A percentile compares a stretch with the other conserved stretches of the same genome.
phyloP scores from a whole-genome alignment of 352 stramenopile genomes.

The Pythium vanterpoolii region DNA sequence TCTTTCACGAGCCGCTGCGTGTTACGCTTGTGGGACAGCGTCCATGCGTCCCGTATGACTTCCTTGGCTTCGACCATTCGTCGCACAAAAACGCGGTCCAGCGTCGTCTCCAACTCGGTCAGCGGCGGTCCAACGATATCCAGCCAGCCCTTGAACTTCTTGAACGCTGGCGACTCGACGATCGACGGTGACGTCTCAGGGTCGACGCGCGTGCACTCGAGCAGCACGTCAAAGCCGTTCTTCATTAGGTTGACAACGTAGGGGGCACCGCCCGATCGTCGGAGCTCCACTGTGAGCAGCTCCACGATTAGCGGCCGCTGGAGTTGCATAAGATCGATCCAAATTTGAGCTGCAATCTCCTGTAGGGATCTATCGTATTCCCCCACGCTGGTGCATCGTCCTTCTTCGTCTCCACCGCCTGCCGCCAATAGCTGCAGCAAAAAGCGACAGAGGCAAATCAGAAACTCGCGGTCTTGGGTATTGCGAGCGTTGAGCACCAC shows the following conservation, averaged over 20 bases:
- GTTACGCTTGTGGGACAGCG: slow-evolving; percentile 37
- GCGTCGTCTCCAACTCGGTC: slow-evolving; percentile 56
- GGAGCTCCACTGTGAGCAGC: slow-evolving; percentile 64
- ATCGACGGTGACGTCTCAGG: neutral
- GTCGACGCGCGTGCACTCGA: slow-evolving; percentile 27
- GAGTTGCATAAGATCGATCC: slow-evolving; percentile 69
- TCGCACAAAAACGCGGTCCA: slow-evolving; percentile 63
- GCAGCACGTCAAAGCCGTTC: slow-evolving; percentile 64
- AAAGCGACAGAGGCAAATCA: slow-evolving; percentile 60
- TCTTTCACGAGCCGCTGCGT: slow-evolving; percentile 35
- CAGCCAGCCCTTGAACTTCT: slow-evolving; percentile 62
- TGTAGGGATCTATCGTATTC: slow-evolving; percentile 33
- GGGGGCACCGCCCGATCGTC: slow-evolving; percentile 35
- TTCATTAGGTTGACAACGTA: slow-evolving; percentile 82
- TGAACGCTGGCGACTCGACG: slow-evolving; percentile 27
- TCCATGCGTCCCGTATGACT: slow-evolving; percentile 50
- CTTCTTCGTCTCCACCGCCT: neutral
- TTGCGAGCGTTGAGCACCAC: slow-evolving; percentile 51
- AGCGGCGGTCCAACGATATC: slow-evolving; percentile 62
- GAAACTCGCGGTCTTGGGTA: slow-evolving; percentile 57
- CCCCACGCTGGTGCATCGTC: slow-evolving; percentile 10
- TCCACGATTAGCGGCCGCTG: slow-evolving; percentile 48
- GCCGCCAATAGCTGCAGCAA: slow-evolving; percentile 47
- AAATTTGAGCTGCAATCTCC: slow-evolving; percentile 49
- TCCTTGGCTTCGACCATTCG: slow-evolving; percentile 51